Base-by-base conservation (phyloP, 805 yeast genomes). In the Yamadazyma nakazawae region DNA sequence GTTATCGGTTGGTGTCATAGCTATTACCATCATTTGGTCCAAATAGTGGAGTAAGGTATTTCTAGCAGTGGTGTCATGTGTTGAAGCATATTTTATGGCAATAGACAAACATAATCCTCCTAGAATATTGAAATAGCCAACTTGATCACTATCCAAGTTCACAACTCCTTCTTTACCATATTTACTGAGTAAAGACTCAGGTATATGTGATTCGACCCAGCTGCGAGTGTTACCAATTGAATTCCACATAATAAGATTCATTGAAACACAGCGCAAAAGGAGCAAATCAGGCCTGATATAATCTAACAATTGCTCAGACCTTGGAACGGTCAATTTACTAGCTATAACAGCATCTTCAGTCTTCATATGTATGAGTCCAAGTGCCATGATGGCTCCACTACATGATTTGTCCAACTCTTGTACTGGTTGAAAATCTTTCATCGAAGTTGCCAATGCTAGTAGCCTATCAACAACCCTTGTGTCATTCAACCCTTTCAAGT, bases 211-310 rank as follows among this genome's bases (percentile, higher is more conserved):
- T 40, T 75, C 72, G 2, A 85, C 74, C 92, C 92, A 87, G 3
- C 60, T 66, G 6, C 56, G 54, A 0, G 76, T 62, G 9, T 67
- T 62, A 2, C 73, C 76, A n/a, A 88, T 78, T 0, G 59, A 52
- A 48, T 79, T 78, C 96, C 96, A 90, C 76, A 83, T 58, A 5
- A 91, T 80, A 55, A 91, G 61, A 57, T 84, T 79, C 48, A 71
- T 71, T 0, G 85, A 81, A 41, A 87, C 66, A 43, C 83, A 78
- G 35, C 95, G 66, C 35, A 89, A 67, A 54, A 88, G 67, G 32
- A 88, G 64, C 14, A 86, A 59, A 55, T 89, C 96, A 0, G 98
- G 97, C 49, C 96, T 74, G 25, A 84, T 70, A 55, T 89, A 87
- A 58, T 80, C 87, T 13, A 85, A 61, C 18, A 82, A 63, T 51